These are phyloP conservation scores for Ascoidea asiatica DNA, from an alignment of 805 yeast species.

Conservation along the genomic window DNA sequence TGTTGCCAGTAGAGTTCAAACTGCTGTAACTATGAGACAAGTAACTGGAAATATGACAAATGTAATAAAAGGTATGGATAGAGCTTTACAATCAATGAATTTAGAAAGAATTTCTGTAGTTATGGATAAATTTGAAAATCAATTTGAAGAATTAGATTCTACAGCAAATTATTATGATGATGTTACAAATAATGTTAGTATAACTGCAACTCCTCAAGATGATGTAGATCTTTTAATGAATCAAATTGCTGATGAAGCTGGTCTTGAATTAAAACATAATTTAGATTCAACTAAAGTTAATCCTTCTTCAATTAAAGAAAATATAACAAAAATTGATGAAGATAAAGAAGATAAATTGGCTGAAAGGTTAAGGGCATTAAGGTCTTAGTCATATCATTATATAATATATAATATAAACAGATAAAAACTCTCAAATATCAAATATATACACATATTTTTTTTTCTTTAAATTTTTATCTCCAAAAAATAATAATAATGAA, in stretches of 20 bases:
- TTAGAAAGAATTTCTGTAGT: slow-evolving; percentile 83
- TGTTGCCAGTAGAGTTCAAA: slow-evolving; percentile 89
- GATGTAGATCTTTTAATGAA: slow-evolving; percentile 84
- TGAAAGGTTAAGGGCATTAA: slow-evolving; percentile 76
- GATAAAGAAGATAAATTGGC: slow-evolving; percentile 82
- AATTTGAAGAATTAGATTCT: slow-evolving; percentile 92
- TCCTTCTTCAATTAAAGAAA: slow-evolving; percentile 24
- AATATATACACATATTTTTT: too few species aligned
- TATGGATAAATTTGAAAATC: slow-evolving; percentile 94
- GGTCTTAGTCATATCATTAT: slow-evolving; percentile 29
- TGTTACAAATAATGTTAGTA: slow-evolving; percentile 80
- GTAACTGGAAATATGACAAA: slow-evolving; percentile 90
- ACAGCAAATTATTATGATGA: slow-evolving; percentile 86
- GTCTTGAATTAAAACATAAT: slow-evolving; percentile 80
- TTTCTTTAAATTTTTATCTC: too few species aligned
- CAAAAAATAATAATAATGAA: too few species aligned
- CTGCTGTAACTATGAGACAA: slow-evolving; percentile 95
- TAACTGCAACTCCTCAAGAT: slow-evolving; percentile 85
- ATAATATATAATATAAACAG: too few species aligned
- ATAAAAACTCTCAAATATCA: too few species aligned
- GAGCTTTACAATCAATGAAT: slow-evolving; percentile 91
- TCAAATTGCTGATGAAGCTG: slow-evolving; percentile 95
- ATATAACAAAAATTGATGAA: slow-evolving; percentile 24
- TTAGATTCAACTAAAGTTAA: slow-evolving; percentile 52
- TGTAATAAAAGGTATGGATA: slow-evolving; percentile 93